Percentiles rank a stretch among this genome's conserved stretches.
Conservation (phyloP, 2,329 filamentous ascomycete genomes). For the Pseudocercospora eumusae region DNA sequence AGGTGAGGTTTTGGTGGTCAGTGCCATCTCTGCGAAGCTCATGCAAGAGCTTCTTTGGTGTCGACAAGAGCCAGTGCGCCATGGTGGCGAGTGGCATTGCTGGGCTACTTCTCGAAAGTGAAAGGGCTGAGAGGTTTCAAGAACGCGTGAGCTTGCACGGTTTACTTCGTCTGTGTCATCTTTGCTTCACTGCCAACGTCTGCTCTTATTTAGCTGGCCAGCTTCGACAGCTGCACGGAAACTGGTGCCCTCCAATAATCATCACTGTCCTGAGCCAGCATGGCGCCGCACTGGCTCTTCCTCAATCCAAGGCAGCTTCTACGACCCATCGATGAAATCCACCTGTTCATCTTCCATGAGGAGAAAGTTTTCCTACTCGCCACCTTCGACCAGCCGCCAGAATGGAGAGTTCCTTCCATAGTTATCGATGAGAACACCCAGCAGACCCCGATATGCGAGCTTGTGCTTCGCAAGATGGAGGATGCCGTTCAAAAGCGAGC, state of each 20-base stretch:
- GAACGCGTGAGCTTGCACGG: too few relatives aligned
- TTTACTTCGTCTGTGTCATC: too few relatives aligned
- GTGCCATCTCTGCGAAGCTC: neutral
- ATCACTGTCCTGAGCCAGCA: neutral
- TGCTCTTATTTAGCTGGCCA: too few relatives aligned
- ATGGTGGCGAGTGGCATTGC: neutral
- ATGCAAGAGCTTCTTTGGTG: neutral
- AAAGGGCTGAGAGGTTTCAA: too few relatives aligned
- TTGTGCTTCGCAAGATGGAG: neutral
- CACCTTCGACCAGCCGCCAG: too few relatives aligned
- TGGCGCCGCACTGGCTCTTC: constrained; percentile 1
- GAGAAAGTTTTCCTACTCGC: neutral
- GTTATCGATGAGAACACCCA: neutral
- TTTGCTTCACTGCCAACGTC: too few relatives aligned
- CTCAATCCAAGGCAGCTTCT: neutral
- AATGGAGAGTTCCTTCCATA: constrained; percentile 6
- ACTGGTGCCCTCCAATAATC: neutral
- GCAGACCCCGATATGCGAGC: neutral
- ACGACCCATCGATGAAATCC: neutral
- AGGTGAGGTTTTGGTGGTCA: neutral
- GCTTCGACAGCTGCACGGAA: neutral
- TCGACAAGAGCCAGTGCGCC: neutral
- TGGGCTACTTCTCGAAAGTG: too few relatives aligned
- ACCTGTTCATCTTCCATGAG: neutral
- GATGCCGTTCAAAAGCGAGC: neutral